Evolutionary conservation across 2,329 filamentous ascomycete species (phyloP), one percentile per base, ranked within the genome.

Genomic region (Massarina eburnea): DNA sequence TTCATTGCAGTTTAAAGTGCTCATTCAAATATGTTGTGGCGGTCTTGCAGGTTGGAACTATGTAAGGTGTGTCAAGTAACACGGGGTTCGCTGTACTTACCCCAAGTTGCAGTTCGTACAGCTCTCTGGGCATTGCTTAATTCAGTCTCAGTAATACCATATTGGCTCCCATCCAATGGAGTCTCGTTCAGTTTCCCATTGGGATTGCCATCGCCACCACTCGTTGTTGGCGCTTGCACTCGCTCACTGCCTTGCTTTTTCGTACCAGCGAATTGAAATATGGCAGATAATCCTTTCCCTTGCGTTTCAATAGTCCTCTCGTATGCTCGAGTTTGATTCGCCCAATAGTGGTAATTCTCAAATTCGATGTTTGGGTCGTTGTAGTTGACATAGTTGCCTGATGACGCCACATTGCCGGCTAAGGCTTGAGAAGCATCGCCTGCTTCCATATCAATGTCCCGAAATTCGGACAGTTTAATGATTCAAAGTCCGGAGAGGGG

Each of bases 281-380:
- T 20, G 7, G 39, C 33, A 27, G 36, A 36, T 2, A 20, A 19
- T 12, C 30, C 34, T 9, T 17, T 17, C 12, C 46, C 46, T 30
- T 41, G 41, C 27, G 45, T 49, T 10, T 34, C 30, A 9, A 38
- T n/a, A 19, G 45, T 39, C 34, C 64, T 52, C 50, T 73, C 66
- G n/a, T 62, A 52, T n/a, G 57, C 59, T 40, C 71, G 57, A 3
- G 69, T 66, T 33, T 54, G 56, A 17, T 66, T 57, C 8, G 71
- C 71, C 52, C 68, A 73, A 49, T 70, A 67, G n/a, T 61, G 46
- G 41, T 73, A 73, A 39, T 73, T 71, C 45, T 73, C 71, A 41
- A 73, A 68, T 8, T 20, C 37, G 46, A 61, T 61, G 3, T 41
- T 51, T 10, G 49, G 46, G 26, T 47, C 20, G 38, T 29, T 43